Base-by-base conservation (phyloP, 2,329 filamentous ascomycete species). In the Aureobasidium sp. region DNA sequence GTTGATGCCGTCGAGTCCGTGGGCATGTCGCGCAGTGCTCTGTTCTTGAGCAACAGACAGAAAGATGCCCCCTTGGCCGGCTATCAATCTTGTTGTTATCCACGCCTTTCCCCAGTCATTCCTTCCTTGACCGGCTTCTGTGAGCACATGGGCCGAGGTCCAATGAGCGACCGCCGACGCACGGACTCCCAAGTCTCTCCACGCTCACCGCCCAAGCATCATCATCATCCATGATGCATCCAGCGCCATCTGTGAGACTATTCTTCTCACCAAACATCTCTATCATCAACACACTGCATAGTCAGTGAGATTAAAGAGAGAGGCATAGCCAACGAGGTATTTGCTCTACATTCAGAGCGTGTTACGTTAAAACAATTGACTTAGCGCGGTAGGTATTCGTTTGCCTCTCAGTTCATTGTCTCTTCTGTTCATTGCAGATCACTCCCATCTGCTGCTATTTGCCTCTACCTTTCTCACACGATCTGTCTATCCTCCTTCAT, bases 1-100 rank as follows among this genome's bases (percentile, higher is more conserved):
- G 66, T 63, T 37, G 63, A 61, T n/a, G 62, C 66, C 55, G 63
- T 62, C 53, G 66, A 69, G 29, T 67, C 68, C 27, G 66, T 67
- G 21, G 69, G 67, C 70, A 72, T 72, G 55, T n/a, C 42, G 54
- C 53, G 34, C 53, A 21, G 34, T 34, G 14, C 39, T 25, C 21
- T 41, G 25, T 27, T 27, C 25, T n/a, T 8, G 27, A 53, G 21
- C 30, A 41, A 9, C 25, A 3, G 30, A 41, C 14, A 2, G 11
- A 39, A 37, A 37, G 13, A 14, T 21, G 21, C 10, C 54, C 41
- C 54, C 54, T 42, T 58, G 32, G 27, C 21, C 50, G 50, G 50
- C 50, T 54, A 54, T 54, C 54, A 25, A 34, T 34, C 36, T 8
- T 57, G 34, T 42, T 47, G 53, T 47, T 57, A 50, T 32, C 36